phyloP scores from a whole-genome alignment of 2,329 filamentous ascomycete genomes.

The Cladophialophora chaetospira region DNA sequence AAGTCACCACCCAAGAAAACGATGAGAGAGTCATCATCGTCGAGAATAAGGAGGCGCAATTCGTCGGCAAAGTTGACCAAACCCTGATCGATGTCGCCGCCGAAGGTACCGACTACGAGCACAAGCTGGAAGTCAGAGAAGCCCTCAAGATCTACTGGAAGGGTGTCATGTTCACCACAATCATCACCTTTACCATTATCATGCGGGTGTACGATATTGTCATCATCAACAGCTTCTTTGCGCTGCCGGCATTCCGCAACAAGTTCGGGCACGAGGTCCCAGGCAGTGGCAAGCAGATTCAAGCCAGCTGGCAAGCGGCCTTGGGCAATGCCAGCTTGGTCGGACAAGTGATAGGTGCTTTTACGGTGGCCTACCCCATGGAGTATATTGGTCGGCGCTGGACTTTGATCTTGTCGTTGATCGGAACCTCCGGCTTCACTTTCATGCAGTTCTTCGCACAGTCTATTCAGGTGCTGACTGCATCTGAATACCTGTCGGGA shows the following conservation, averaged over 20 bases:
- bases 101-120: conserved; percentile 5
- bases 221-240: conserved; percentile 35
- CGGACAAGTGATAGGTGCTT: conserved; percentile 66
- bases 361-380: conserved; percentile 66
- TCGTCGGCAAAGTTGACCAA: conserved; percentile 6
- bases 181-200: conserved; percentile 29
- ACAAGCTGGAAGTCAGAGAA: conserved; percentile 4
- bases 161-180: not conserved
- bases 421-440: conserved; percentile 27
- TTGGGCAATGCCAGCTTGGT: conserved; percentile 58
- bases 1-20: not conserved
- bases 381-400: conserved; percentile 67
- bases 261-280: conserved; percentile 24
- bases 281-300: conserved; percentile 48
- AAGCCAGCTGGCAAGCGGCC: conserved; percentile 59
- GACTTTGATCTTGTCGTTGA: conserved; percentile 54
- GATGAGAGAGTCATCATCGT: not conserved
- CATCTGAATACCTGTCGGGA: conserved; percentile 40
- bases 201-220: conserved; percentile 36
- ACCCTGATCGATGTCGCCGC: conserved; percentile 8
- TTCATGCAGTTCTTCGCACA: conserved; percentile 45
- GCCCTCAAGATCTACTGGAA: conserved; percentile 9
- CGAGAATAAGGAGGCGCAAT: conserved; percentile 5
- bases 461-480: conserved; percentile 37
- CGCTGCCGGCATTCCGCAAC: conserved; percentile 38